A percentile compares a stretch with the other conserved stretches of the same genome.
Conservation (phyloP, 306 rosid species). For the Fagus crenata region DNA sequence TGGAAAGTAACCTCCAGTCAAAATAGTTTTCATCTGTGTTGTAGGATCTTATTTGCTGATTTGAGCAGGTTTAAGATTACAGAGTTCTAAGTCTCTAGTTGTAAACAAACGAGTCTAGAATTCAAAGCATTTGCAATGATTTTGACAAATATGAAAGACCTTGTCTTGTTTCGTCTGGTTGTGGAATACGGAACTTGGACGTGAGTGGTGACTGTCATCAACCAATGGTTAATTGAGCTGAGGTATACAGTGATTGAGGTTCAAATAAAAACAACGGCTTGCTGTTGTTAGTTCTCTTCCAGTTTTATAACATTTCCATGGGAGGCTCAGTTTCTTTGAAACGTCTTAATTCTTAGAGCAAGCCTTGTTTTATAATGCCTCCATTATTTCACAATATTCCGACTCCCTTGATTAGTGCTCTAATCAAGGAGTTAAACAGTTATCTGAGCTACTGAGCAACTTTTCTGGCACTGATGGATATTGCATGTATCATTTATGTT, state of each 20-base stretch:
- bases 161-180: background rate
- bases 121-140: background rate
- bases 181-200: background rate
- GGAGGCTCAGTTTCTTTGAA: background rate
- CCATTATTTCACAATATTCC: background rate
- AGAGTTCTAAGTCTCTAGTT: background rate
- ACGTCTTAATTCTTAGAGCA: background rate
- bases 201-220: background rate
- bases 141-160: background rate
- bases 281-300: background rate
- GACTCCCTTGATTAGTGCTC: no score
- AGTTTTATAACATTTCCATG: background rate
- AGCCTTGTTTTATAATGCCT: background rate
- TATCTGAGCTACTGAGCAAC: no score
- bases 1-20: constrained; percentile 5
- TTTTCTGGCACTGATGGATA: no score
- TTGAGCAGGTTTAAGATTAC: background rate
- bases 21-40: background rate
- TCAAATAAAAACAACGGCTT: background rate
- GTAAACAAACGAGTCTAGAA: background rate
- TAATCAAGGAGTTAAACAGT: no score
- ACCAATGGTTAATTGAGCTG: background rate
- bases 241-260: background rate
- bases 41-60: background rate
- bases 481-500: no score